Percentiles rank a stretch among this genome's conserved stretches.
Conservation (phyloP, 805 yeast genomes). For the Candida suzukii region DNA sequence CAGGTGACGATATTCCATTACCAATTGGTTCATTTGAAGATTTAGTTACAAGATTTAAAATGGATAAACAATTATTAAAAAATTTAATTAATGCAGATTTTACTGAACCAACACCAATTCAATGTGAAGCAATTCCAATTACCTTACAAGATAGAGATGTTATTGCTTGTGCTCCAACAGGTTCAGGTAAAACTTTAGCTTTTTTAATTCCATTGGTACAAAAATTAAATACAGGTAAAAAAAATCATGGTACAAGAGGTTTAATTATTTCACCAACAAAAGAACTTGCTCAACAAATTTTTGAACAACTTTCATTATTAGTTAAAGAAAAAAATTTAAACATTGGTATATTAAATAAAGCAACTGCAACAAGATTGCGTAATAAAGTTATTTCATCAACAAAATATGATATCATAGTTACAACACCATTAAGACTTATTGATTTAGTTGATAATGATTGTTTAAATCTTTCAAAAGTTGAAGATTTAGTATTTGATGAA, state of each 20-base stretch:
- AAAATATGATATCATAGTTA: conserved; percentile 71
- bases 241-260: conserved; percentile 55
- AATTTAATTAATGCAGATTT: conserved; percentile 68
- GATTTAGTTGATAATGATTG: conserved; percentile 62
- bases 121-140: conserved; percentile 81
- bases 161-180: conserved; percentile 95
- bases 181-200: conserved; percentile 95
- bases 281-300: conserved; percentile 85
- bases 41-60: conserved; percentile 56
- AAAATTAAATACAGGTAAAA: conserved; percentile 20
- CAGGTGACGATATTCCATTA: conserved; percentile 82
- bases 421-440: conserved; percentile 86
- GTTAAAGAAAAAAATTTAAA: conserved; percentile 49
- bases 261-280: conserved; percentile 89
- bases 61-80: conserved; percentile 49
- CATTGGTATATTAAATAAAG: conserved; percentile 62
- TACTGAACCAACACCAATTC: conserved; percentile 87
- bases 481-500: conserved; percentile 82
- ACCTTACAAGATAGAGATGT: conserved; percentile 66
- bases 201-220: conserved; percentile 80
- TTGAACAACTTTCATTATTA: conserved; percentile 55
- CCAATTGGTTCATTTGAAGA: conserved; percentile 90
- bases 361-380: conserved; percentile 60
- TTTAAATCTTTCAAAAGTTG: conserved; percentile 58
- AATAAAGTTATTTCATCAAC: conserved; percentile 50